Evolutionary conservation across 495 filamentous ascomycete species (phyloP).

Genomic region (Aspergillus kassunensis): DNA sequence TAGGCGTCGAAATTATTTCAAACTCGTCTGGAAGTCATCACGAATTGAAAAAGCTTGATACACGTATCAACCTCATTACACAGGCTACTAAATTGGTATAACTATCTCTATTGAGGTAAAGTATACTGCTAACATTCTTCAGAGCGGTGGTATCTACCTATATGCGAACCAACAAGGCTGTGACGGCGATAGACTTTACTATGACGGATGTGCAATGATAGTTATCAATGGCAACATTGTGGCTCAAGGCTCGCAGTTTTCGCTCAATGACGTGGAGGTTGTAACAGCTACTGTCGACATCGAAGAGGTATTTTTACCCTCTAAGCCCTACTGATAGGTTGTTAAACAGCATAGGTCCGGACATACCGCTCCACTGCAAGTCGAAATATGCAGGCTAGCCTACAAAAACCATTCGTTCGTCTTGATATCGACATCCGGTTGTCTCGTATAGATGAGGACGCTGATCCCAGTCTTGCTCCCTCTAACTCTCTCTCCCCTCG

Average conservation of each 20-base stretch:
- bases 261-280: slow-evolving; percentile 78
- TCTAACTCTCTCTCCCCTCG: slow-evolving; percentile 41
- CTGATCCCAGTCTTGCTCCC: slow-evolving; percentile 38
- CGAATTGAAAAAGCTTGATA: slow-evolving; percentile 70
- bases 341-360: slow-evolving; percentile 25
- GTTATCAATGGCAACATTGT: slow-evolving; percentile 69
- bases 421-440: slow-evolving; percentile 37
- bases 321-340: neutral
- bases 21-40: slow-evolving; percentile 75
- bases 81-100: slow-evolving; percentile 65
- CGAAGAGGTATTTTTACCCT: slow-evolving; percentile 58
- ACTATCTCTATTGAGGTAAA: neutral
- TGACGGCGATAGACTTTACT: slow-evolving; percentile 65
- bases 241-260: slow-evolving; percentile 71
- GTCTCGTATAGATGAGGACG: slow-evolving; percentile 30
- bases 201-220: slow-evolving; percentile 76
- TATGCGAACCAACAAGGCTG: slow-evolving; percentile 73
- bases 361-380: slow-evolving; percentile 33
- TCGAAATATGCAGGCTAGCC: slow-evolving; percentile 40
- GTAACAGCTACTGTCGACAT: slow-evolving; percentile 77
- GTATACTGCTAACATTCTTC: neutral
- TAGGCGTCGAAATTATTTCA: slow-evolving; percentile 68
- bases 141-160: slow-evolving; percentile 71
- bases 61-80: slow-evolving; percentile 66
- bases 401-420: slow-evolving; percentile 30